Percentiles rank a stretch among this genome's conserved stretches.
Conservation (phyloP, 164 flowering plant genomes). For the Sextonia rubra region DNA sequence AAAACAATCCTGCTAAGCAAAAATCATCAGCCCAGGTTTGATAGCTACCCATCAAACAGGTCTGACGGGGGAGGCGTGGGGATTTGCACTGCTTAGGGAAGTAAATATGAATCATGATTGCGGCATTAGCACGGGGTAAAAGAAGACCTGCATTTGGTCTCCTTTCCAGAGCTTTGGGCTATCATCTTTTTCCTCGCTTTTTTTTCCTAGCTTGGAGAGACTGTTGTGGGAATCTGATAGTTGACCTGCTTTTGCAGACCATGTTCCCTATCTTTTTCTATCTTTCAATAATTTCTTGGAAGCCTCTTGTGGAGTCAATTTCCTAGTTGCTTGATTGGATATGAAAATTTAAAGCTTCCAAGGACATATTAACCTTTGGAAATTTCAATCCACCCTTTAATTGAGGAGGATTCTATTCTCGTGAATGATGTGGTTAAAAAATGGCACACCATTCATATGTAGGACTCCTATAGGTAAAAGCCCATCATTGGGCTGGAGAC, state of each 20-base stretch:
- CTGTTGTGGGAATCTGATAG: too few relatives aligned
- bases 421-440: too few relatives aligned
- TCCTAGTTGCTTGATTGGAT: too few relatives aligned
- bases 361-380: too few relatives aligned
- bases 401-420: too few relatives aligned
- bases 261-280: background rate
- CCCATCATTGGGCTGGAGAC: too few relatives aligned
- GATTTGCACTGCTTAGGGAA: background rate
- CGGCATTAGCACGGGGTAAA: background rate
- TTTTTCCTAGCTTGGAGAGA: too few relatives aligned
- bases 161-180: background rate
- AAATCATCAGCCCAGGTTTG: background rate
- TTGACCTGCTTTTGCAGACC: background rate
- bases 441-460: too few relatives aligned
- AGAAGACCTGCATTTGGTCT: background rate
- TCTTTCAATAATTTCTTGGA: background rate
- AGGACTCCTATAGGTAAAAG: too few relatives aligned
- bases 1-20: too few relatives aligned
- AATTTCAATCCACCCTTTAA: too few relatives aligned
- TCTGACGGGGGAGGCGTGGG: background rate
- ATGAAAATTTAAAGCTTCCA: too few relatives aligned
- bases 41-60: background rate
- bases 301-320: background rate
- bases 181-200: background rate
- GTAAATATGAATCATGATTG: background rate